Percentiles rank a stretch among this genome's conserved stretches.
phyloP scores from a whole-genome alignment of 768 basidiomycete genomes.

The Mrakia gelida region DNA sequence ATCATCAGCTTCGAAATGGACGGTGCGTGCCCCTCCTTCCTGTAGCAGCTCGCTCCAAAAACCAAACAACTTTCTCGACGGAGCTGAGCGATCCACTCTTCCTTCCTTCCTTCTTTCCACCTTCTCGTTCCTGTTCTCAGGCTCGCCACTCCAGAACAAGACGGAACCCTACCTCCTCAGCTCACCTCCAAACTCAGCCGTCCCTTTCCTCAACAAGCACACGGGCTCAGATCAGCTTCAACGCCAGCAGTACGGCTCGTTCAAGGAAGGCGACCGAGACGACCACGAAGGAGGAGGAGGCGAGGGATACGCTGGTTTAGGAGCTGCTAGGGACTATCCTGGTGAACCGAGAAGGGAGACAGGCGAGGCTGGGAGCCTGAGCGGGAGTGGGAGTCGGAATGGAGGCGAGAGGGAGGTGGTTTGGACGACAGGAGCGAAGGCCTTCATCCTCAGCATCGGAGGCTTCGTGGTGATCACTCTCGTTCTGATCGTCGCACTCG shows the following conservation, averaged over 20 bases:
- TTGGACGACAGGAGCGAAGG: neutral
- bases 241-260: neutral
- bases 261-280: neutral
- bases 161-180: neutral
- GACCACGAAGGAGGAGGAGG: neutral
- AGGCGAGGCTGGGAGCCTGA: neutral
- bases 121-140: neutral
- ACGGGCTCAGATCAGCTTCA: neutral
- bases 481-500: conserved; percentile 1
- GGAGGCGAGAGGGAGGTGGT: neutral
- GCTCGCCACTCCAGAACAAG: neutral
- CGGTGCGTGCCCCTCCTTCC: too few relatives aligned
- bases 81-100: neutral
- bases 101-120: neutral
- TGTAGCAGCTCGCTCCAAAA: too few relatives aligned
- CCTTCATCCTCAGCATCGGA: neutral
- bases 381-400: neutral
- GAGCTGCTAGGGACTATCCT: neutral
- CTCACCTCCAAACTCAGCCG: neutral
- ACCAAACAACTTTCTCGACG: neutral
- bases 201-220: neutral
- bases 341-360: neutral
- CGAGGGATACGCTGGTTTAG: neutral
- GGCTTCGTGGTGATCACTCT: neutral
- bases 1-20: too few relatives aligned